Percentiles rank a stretch among this genome's conserved stretches.
phyloP scores from a whole-genome alignment of 768 basidiomycete species.

The Suillus bovinus region DNA sequence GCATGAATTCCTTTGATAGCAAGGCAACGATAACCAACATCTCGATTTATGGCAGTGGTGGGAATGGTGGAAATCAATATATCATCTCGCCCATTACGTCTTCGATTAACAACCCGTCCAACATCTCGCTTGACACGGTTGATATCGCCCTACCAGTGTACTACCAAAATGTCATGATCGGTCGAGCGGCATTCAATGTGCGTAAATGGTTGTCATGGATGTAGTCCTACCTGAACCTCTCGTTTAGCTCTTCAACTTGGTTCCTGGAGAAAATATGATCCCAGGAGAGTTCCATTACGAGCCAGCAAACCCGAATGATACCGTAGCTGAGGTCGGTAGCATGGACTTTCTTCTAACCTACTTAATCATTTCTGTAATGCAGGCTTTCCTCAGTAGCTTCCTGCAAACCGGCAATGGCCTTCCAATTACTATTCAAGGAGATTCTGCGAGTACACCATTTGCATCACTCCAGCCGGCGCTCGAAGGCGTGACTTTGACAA shows the following conservation, averaged over 20 bases:
- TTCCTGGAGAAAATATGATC: constrained; percentile 56
- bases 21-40: constrained; percentile 55
- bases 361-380: constrained; percentile 3
- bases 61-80: constrained; percentile 57
- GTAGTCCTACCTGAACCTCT: constrained; percentile 2
- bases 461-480: constrained; percentile 57
- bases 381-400: constrained; percentile 61
- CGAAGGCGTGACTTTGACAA: constrained; percentile 49
- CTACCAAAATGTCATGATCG: constrained; percentile 56
- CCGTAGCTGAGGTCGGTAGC: constrained; percentile 49
- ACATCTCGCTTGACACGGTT: constrained; percentile 60
- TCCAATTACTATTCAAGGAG: constrained; percentile 59
- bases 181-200: constrained; percentile 60
- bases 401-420: constrained; percentile 51
- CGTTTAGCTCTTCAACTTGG: constrained; percentile 51
- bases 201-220: constrained; percentile 18
- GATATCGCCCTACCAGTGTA: constrained; percentile 58
- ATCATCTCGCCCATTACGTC: constrained; percentile 59
- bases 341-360: background rate
- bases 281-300: constrained; percentile 67
- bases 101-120: constrained; percentile 64
- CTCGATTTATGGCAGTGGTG: constrained; percentile 64
- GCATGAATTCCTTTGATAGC: constrained; percentile 60
- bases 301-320: constrained; percentile 65
- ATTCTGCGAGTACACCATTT: constrained; percentile 60